Evolutionary conservation across 2,329 filamentous ascomycete species (phyloP).

Genomic region (Coniella lustricola): DNA sequence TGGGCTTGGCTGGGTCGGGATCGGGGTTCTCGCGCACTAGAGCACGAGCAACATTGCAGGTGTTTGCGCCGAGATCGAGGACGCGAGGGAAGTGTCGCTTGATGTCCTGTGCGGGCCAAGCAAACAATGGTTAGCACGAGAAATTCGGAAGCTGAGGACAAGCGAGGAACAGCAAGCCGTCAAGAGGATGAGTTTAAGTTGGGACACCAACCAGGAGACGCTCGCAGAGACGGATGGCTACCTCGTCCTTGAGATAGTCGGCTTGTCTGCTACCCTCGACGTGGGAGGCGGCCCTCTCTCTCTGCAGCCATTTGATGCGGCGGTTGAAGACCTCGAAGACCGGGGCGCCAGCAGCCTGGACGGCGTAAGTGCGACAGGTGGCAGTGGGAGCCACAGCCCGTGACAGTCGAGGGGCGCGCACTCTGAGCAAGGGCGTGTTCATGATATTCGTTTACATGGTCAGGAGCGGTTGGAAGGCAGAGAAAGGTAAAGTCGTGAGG

Average conservation of each 20-base stretch:
- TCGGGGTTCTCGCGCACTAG: constrained; percentile 66
- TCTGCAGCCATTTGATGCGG: constrained; percentile 81
- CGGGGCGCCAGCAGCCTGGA: constrained; percentile 68
- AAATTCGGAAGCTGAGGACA: neutral
- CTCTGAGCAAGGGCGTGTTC: constrained; percentile 12
- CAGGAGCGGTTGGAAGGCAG: constrained; percentile 1
- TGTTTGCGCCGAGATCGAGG: constrained; percentile 90
- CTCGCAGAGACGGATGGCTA: constrained; percentile 77
- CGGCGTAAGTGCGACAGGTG: constrained; percentile 58
- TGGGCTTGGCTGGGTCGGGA: constrained; percentile 46
- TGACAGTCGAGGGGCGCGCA: constrained; percentile 1
- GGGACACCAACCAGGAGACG: constrained; percentile 59
- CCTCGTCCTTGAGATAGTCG: constrained; percentile 91
- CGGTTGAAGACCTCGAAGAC: constrained; percentile 88
- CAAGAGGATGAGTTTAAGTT: neutral
- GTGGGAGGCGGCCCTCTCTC: constrained; percentile 72
- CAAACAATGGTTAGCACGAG: neutral
- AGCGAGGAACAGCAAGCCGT: neutral
- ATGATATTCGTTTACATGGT: constrained; percentile 12
- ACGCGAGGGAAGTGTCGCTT: constrained; percentile 78
- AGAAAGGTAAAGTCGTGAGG: neutral
- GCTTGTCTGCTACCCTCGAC: constrained; percentile 66
- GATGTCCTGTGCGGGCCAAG: constrained; percentile 59
- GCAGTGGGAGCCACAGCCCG: constrained; percentile 6
- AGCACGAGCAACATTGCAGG: constrained; percentile 85